Conservation (phyloP, 208 protist species). For the Trichomonas tenax region DNA sequence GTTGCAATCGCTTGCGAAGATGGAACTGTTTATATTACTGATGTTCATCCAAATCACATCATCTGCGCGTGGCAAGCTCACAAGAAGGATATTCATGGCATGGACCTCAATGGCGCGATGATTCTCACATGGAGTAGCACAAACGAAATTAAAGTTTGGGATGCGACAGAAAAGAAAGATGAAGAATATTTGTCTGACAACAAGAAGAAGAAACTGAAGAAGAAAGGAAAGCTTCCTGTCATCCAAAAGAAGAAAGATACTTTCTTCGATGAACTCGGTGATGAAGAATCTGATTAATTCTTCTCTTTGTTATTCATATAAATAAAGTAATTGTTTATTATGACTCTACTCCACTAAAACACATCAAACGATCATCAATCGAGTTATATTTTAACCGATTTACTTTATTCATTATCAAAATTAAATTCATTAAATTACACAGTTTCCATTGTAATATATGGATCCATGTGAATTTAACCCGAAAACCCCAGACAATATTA, state of each 20-base stretch:
- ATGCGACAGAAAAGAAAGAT: not conserved
- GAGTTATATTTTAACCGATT: too few species aligned
- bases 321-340: too few species aligned
- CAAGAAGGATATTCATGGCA: not conserved
- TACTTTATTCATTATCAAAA: too few species aligned
- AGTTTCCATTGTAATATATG: too few species aligned
- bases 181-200: not conserved
- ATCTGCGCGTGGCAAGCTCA: not conserved
- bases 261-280: not conserved
- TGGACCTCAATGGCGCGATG: not conserved
- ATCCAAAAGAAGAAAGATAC: not conserved
- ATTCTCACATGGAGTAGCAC: not conserved
- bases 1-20: not conserved
- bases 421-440: too few species aligned
- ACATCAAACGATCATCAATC: too few species aligned
- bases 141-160: not conserved
- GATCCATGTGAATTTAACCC: too few species aligned
- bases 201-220: not conserved
- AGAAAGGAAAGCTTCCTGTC: not conserved
- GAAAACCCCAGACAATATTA: too few species aligned
- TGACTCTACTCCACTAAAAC: too few species aligned
- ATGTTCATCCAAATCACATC: not conserved
- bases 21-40: not conserved
- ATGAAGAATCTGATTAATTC: not conserved
- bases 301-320: not conserved